Percentiles rank a stretch among this genome's conserved stretches.
phyloP scores from a whole-genome alignment of 345 rosid genomes.

The Syzygium grande region DNA sequence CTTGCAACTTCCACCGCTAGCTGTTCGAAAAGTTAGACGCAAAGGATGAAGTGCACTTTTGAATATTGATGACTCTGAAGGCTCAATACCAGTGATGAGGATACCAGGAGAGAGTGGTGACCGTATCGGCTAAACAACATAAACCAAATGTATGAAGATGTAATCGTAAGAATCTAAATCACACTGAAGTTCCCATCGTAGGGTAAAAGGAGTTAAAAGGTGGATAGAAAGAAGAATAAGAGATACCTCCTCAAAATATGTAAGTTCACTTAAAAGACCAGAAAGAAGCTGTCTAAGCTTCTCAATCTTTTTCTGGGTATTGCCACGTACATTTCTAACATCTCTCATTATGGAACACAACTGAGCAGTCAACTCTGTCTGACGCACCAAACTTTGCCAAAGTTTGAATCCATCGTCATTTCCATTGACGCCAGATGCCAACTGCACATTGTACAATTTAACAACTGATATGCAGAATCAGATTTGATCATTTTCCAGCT shows the following conservation, averaged over 20 bases:
- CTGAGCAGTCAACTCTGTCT: slow-evolving; percentile 94
- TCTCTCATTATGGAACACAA: slow-evolving; percentile 83
- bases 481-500: not conserved
- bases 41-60: slow-evolving; percentile 89
- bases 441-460: slow-evolving; percentile 29
- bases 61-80: slow-evolving; percentile 92
- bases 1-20: slow-evolving; percentile 68
- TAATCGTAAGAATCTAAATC: not conserved
- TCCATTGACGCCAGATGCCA: slow-evolving; percentile 45
- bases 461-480: not conserved
- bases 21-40: slow-evolving; percentile 79
- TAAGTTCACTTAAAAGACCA: slow-evolving; percentile 95
- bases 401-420: slow-evolving; percentile 70
- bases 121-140: slow-evolving; percentile 68
- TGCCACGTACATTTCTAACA: slow-evolving; percentile 94
- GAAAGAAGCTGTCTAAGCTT: slow-evolving; percentile 95
- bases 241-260: slow-evolving; percentile 92
- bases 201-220: not conserved
- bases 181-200: not conserved
- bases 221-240: not conserved
- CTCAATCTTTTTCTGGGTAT: slow-evolving; percentile 94
- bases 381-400: slow-evolving; percentile 95
- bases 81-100: slow-evolving; percentile 81
- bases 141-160: not conserved
- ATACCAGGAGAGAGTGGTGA: slow-evolving; percentile 77